A percentile compares a stretch with the other conserved stretches of the same genome.
Conservation (phyloP, 805 yeast genomes). For the Schizosaccharomyces osmophilus region DNA sequence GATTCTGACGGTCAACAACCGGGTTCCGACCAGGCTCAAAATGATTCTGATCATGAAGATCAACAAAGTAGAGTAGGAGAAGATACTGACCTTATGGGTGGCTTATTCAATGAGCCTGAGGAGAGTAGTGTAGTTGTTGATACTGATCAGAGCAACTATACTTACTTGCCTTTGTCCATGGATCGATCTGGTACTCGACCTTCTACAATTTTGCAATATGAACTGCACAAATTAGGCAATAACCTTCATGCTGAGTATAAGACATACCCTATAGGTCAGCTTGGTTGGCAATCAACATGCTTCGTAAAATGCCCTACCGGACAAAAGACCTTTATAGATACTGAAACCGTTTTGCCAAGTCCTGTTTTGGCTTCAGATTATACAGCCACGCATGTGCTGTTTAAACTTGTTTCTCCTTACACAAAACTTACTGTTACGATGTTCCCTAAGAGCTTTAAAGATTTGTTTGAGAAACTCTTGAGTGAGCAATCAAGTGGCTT, state of each 20-base stretch:
- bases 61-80: neutral
- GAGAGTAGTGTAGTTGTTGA: neutral
- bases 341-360: neutral
- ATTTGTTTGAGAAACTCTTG: neutral
- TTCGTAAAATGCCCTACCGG: neutral
- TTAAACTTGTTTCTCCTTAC: neutral
- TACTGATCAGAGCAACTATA: neutral
- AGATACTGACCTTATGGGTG: neutral
- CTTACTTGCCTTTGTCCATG: neutral
- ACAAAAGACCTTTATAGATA: neutral
- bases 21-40: too few relatives aligned
- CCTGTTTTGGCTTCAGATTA: neutral
- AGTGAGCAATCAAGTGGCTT: neutral
- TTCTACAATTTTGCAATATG: neutral
- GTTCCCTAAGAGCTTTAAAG: neutral
- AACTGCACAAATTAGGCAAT: neutral
- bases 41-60: neutral
- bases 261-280: neutral
- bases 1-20: neutral
- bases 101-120: neutral
- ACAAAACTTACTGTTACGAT: neutral
- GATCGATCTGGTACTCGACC: neutral
- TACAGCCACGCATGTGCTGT: neutral
- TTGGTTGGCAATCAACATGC: neutral
- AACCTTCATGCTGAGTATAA: neutral